Percentiles rank a stretch among this genome's conserved stretches.
These are phyloP conservation scores for Gigaspora rosea DNA, from an alignment of 192 early-diverging fungal species.

Conservation along the genomic window DNA sequence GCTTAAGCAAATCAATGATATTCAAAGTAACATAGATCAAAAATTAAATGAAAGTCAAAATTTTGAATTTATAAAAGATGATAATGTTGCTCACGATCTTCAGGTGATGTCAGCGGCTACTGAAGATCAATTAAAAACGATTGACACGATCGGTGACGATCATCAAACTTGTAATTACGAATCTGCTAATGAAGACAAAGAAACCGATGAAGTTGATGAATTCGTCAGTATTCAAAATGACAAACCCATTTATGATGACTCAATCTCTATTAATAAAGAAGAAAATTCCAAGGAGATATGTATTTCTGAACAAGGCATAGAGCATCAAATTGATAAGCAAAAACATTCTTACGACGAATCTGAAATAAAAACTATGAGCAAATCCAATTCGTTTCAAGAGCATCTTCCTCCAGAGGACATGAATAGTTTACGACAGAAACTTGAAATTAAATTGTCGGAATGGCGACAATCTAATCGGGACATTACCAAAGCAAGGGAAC, in stretches of 20 bases:
- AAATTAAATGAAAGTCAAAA: constrained; percentile 58
- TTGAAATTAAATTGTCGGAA: constrained; percentile 74
- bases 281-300: constrained; percentile 43
- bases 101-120: constrained; percentile 76
- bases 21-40: constrained; percentile 49
- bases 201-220: constrained; percentile 37
- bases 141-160: constrained; percentile 68
- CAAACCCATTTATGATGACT: no score
- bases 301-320: constrained; percentile 38
- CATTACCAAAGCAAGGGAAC: constrained; percentile 60
- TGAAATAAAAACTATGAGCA: constrained; percentile 35
- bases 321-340: constrained; percentile 34
- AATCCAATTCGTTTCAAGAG: constrained; percentile 40
- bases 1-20: constrained; percentile 38
- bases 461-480: constrained; percentile 74
- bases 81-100: constrained; percentile 70
- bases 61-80: constrained; percentile 80
- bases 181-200: constrained; percentile 52
- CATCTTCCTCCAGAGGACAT: constrained; percentile 59
- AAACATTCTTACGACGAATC: constrained; percentile 42
- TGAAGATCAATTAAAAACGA: constrained; percentile 64
- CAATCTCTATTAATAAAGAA: constrained; percentile 35
- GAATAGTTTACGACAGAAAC: constrained; percentile 74
- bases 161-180: constrained; percentile 46
- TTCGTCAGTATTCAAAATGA: no score